A percentile compares a stretch with the other conserved stretches of the same genome.
Conservation (phyloP, 2,329 filamentous ascomycete genomes). For the Tolypocladium pustulatum region DNA sequence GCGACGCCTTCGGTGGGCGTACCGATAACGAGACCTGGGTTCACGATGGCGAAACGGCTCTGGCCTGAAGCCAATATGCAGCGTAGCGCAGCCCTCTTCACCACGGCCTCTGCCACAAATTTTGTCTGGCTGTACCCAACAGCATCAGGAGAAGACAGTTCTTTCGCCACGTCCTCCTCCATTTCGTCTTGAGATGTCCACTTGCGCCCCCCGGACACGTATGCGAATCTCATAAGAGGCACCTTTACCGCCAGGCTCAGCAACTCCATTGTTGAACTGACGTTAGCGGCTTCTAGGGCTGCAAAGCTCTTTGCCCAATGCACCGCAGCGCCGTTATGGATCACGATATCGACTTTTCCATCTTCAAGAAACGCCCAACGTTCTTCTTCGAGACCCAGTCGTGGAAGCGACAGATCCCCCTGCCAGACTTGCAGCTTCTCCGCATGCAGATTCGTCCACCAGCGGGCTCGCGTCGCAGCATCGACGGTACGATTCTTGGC, state of each 20-base stretch:
- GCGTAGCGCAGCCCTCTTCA: constrained; percentile 7
- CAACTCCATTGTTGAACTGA: constrained; percentile 4
- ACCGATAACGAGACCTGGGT: constrained; percentile 9
- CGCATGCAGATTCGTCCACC: constrained; percentile 4
- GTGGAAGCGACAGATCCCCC: constrained; percentile 1
- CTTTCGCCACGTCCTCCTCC: constrained; percentile 2
- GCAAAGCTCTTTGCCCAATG: constrained; percentile 4
- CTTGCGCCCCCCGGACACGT: constrained; percentile 1
- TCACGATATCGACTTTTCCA: constrained; percentile 1
- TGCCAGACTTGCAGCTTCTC: constrained; percentile 6
- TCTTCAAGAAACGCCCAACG: neutral
- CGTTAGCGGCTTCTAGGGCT: constrained; percentile 4
- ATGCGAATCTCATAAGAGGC: constrained; percentile 1
- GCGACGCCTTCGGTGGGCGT: constrained; percentile 11
- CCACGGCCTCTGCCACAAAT: constrained; percentile 11
- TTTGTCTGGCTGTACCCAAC: constrained; percentile 12
- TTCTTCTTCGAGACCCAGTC: neutral
- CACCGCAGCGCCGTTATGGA: constrained; percentile 7
- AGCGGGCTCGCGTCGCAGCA: constrained; percentile 1
- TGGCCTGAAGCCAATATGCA: neutral
- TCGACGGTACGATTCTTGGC: constrained; percentile 2
- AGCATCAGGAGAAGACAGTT: neutral
- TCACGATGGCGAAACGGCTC: neutral
- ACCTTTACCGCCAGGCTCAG: constrained; percentile 1
- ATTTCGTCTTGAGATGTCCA: neutral